These are phyloP conservation scores for Colletotrichum sp. DNA, from an alignment of 2,329 filamentous ascomycete species.

Conservation along the genomic window DNA sequence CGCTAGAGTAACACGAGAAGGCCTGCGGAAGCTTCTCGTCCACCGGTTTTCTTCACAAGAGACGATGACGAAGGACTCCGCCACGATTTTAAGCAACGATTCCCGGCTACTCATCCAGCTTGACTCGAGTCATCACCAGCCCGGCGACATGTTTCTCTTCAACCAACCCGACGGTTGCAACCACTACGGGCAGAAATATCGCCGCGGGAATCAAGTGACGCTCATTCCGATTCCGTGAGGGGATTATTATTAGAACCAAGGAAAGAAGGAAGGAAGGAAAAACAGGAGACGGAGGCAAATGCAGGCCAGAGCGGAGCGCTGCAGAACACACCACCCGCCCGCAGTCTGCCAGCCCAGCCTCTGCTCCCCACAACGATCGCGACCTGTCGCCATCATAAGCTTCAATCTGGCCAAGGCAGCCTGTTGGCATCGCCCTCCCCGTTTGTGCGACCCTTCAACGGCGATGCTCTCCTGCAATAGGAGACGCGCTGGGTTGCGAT, in stretches of 20 bases:
- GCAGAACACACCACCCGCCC: background rate
- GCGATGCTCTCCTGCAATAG: background rate
- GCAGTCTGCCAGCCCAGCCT: background rate
- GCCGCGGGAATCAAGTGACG: background rate
- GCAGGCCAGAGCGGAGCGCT: background rate
- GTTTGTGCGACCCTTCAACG: conserved; percentile 3
- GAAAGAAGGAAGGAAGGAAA: background rate
- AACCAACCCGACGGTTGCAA: background rate
- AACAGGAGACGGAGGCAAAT: background rate
- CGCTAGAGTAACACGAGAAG: conserved; percentile 14
- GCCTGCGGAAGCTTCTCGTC: conserved; percentile 7
- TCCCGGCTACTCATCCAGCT: background rate
- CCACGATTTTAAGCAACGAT: background rate
- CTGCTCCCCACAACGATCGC: background rate
- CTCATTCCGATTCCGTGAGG: conserved; percentile 1
- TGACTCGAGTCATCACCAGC: background rate
- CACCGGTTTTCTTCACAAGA: conserved; percentile 7
- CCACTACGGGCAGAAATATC: conserved; percentile 1
- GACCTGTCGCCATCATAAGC: background rate
- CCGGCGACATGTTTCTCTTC: background rate
- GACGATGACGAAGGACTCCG: conserved; percentile 9
- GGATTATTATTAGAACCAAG: conserved; percentile 13
- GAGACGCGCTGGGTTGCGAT: background rate
- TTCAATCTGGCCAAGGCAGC: background rate
- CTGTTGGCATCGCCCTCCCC: conserved; percentile 4